Percentiles rank a stretch among this genome's conserved stretches.
Conservation (phyloP, 2,329 filamentous ascomycete species). For the Talaromyces sp. region DNA sequence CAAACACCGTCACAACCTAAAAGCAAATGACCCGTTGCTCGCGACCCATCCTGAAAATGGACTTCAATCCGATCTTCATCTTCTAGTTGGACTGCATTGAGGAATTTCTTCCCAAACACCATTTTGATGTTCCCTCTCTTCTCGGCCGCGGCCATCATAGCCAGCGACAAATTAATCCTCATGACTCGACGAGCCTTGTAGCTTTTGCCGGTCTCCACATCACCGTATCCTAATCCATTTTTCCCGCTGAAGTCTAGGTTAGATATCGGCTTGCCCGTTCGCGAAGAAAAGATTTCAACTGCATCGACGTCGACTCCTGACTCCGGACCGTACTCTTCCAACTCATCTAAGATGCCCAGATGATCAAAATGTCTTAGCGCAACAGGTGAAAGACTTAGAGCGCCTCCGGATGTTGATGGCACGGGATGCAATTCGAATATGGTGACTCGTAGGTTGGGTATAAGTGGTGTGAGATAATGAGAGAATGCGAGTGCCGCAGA, state of each 20-base stretch:
- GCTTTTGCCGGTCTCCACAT: conserved; percentile 19
- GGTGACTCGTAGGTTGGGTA: conserved; percentile 35
- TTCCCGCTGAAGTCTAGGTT: conserved; percentile 38
- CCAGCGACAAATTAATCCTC: conserved; percentile 40
- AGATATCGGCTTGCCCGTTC: conserved; percentile 38
- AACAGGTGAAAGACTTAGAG: conserved; percentile 45
- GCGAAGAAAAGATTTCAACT: conserved; percentile 41
- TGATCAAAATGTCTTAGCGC: conserved; percentile 43
- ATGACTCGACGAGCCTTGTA: conserved; percentile 43
- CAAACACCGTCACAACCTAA: conserved; percentile 44
- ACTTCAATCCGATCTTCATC: conserved; percentile 7
- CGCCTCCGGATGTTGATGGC: conserved; percentile 43
- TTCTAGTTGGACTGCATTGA: conserved; percentile 25
- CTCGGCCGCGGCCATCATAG: conserved; percentile 39
- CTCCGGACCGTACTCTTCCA: conserved; percentile 38
- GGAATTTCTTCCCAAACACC: conserved; percentile 42
- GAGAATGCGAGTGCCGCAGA: conserved; percentile 32
- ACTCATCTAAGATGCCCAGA: conserved; percentile 38
- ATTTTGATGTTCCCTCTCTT: conserved; percentile 37
- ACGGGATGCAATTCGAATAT: conserved; percentile 41
- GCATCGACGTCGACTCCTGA: conserved; percentile 40
- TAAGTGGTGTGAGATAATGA: conserved; percentile 31
- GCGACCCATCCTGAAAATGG: conserved; percentile 36
- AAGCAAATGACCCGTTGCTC: conserved; percentile 34
- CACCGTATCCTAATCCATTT: conserved; percentile 35